A percentile compares a stretch with the other conserved stretches of the same genome.
phyloP scores from a whole-genome alignment of 345 rosid species.

The Eucalyptus guilfoylei region DNA sequence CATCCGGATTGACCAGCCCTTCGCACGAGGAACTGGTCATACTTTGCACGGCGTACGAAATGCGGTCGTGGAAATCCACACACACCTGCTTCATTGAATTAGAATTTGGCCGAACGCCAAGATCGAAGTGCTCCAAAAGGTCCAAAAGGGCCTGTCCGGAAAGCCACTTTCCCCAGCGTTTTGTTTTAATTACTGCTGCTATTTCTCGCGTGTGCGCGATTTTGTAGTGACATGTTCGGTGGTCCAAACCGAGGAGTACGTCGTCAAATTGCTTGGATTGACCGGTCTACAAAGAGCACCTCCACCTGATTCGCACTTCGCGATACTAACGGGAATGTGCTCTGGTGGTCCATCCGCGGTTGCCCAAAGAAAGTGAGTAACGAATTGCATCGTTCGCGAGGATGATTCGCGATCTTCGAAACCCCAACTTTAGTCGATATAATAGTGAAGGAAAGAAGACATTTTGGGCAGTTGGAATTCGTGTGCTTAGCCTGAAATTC shows the following conservation, averaged over 20 bases:
- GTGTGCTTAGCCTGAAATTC: background rate
- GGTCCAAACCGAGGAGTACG: background rate
- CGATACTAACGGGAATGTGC: background rate
- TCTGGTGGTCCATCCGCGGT: background rate
- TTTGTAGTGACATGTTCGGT: background rate
- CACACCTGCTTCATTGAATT: background rate
- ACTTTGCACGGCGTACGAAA: background rate
- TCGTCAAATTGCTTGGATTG: background rate
- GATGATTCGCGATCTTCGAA: background rate
- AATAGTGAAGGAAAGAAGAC: background rate
- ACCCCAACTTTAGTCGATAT: background rate
- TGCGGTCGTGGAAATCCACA: background rate
- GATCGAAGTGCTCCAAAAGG: background rate
- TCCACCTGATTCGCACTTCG: background rate
- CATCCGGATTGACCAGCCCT: background rate
- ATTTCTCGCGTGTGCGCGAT: background rate
- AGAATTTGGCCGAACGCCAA: background rate
- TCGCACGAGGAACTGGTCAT: background rate
- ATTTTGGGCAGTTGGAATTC: background rate
- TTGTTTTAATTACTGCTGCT: background rate
- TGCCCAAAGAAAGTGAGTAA: background rate
- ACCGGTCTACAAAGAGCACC: background rate
- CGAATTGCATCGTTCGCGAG: background rate
- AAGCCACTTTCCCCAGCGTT: background rate
- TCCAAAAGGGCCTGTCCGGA: background rate